phyloP scores from a whole-genome alignment of 345 rosid species.

The Boechera stricta region DNA sequence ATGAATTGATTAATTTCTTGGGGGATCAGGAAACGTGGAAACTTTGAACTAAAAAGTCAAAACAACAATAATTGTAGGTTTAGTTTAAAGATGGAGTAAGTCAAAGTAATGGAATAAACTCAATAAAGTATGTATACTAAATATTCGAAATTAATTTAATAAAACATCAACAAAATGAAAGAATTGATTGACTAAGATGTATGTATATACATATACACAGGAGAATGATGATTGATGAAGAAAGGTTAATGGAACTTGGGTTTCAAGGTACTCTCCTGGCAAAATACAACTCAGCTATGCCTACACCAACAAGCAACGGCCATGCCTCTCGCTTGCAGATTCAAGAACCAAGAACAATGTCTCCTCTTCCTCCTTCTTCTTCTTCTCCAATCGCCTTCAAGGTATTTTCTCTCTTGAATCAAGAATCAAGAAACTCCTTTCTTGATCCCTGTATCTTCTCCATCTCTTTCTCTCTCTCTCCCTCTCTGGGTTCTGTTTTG shows the following conservation, averaged over 20 bases:
- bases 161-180: background rate
- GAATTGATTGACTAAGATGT: constrained; percentile 4
- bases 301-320: constrained; percentile 35
- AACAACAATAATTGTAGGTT: constrained; percentile 38
- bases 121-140: constrained; percentile 18
- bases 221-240: constrained; percentile 41
- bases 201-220: constrained; percentile 23
- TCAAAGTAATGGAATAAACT: constrained; percentile 26
- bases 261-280: constrained; percentile 22
- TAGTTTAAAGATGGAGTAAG: constrained; percentile 42
- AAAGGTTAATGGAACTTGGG: constrained; percentile 39
- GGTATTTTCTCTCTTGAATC: constrained; percentile 37
- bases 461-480: background rate
- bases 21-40: constrained; percentile 20
- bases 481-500: constrained; percentile 14
- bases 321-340: constrained; percentile 44
- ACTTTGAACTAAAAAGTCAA: constrained; percentile 30
- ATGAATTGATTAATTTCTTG: background rate
- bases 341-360: constrained; percentile 45
- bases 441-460: constrained; percentile 19
- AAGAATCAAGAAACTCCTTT: constrained; percentile 18
- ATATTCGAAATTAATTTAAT: constrained; percentile 18
- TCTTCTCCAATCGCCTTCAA: constrained; percentile 48
- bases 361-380: constrained; percentile 33
- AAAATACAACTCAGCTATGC: constrained; percentile 38